Evolutionary conservation across 495 filamentous ascomycete genomes (phyloP), one percentile per base, ranked within the genome.

Genomic region (Talaromyces stipitatus): DNA sequence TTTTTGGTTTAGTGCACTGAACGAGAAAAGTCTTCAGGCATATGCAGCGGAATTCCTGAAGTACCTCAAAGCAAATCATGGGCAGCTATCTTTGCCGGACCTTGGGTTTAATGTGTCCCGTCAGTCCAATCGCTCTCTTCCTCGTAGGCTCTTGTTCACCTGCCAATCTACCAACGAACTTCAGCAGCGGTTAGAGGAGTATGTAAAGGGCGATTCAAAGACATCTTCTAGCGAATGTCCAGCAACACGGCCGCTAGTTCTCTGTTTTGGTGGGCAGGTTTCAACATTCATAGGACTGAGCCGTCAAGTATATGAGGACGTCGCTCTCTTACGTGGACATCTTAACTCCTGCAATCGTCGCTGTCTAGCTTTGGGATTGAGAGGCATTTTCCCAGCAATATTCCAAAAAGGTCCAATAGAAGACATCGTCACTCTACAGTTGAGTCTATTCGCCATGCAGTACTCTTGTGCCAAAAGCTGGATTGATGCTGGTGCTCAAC

Each of bases 191-290:
- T 38, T 64, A 12, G 51, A 10, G 5, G 6, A 38, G 18, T 18
- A 59, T 8, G 22, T 10, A 4, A 47, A 41, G 24, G 48, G n/a
- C 6, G 27, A 55, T 27, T n/a, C 18, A 6, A 28, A n/a, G 3
- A 23, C 46, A 2, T 14, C 43, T 2, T 18, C 58, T 4, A 23
- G 20, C 4, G 2, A 14, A n/a, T 14, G 22, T 18, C 36, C 27
- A 23, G 24, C 10, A 43, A 63, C 12, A 9, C 32, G 59, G 12
- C 73, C 79, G 9, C 30, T 29, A 0, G 68, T 82, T 3, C 60
- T 84, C 0, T 3, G 70, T 0, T 82, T 85, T 51, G 79, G 80
- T 5, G 80, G 79, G 4, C 80, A 85, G 56, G 62, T 72, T 0
- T 76, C 75, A 0, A 72, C 54, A 0, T 76, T 57, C 24, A 59